Conservation (phyloP, 768 basidiomycete genomes). For the Boletus subparvulus region DNA sequence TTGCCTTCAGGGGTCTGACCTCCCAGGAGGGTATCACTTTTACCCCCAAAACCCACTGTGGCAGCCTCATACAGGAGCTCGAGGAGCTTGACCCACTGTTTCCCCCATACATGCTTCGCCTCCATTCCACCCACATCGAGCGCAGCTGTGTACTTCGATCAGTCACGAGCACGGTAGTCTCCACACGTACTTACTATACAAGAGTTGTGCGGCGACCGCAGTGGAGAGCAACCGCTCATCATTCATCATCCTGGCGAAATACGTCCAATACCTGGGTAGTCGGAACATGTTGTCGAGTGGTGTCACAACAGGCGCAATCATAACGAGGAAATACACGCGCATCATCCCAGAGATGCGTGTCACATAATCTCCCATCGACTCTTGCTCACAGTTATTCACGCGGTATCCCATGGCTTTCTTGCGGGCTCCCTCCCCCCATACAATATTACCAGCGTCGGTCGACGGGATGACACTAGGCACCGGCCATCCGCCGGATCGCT, state of each 20-base stretch:
- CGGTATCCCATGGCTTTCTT: slow-evolving; percentile 60
- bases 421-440: slow-evolving; percentile 44
- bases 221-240: slow-evolving; percentile 52
- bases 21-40: slow-evolving; percentile 46
- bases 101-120: slow-evolving; percentile 66
- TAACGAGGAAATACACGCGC: slow-evolving; percentile 82
- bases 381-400: slow-evolving; percentile 43
- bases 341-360: slow-evolving; percentile 74
- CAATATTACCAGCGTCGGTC: slow-evolving; percentile 47
- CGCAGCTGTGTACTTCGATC: slow-evolving; percentile 47
- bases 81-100: slow-evolving; percentile 76
- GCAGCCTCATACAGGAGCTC: slow-evolving; percentile 62
- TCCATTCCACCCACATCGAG: slow-evolving; percentile 68
- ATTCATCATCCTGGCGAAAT: slow-evolving; percentile 62
- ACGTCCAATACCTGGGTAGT: slow-evolving; percentile 66
- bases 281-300: slow-evolving; percentile 49
- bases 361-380: slow-evolving; percentile 60
- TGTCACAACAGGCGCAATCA: slow-evolving; percentile 44
- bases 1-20: slow-evolving; percentile 59
- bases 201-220: slow-evolving; percentile 61
- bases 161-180: slow-evolving; percentile 1
- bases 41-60: slow-evolving; percentile 49
- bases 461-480: slow-evolving; percentile 63
- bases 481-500: slow-evolving; percentile 87
- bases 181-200: slow-evolving; percentile 50